Evolutionary conservation across 2,329 filamentous ascomycete genomes (phyloP).

Genomic region (Thyridium curvatum): DNA sequence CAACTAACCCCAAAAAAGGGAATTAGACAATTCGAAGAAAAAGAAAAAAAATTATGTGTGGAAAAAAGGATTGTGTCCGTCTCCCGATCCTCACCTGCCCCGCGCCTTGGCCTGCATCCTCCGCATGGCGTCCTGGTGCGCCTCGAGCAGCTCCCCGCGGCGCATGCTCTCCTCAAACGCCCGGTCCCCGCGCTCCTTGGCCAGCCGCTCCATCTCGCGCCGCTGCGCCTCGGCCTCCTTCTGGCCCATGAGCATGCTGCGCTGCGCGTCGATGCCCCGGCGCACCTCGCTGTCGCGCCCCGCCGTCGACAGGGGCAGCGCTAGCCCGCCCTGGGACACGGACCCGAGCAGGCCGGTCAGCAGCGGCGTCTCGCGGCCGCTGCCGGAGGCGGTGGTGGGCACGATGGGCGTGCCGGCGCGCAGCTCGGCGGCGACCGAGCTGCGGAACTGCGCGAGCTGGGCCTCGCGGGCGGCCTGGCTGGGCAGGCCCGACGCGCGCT

Average conservation of each 20-base stretch:
- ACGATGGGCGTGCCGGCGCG: constrained; percentile 31
- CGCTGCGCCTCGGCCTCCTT: constrained; percentile 56
- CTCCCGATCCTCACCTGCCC: constrained; percentile 13
- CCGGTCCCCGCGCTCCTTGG: constrained; percentile 52
- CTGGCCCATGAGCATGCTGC: constrained; percentile 52
- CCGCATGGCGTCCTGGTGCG: constrained; percentile 73
- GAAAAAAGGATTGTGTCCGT: no score
- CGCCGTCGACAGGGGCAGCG: constrained; percentile 10
- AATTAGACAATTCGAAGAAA: no score
- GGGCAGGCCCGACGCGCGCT: constrained; percentile 30
- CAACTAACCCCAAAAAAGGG: no score
- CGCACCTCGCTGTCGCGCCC: constrained; percentile 34
- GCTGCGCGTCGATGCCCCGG: constrained; percentile 46
- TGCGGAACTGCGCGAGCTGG: constrained; percentile 61
- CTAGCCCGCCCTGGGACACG: constrained; percentile 19
- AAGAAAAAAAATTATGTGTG: no score
- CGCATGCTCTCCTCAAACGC: constrained; percentile 72
- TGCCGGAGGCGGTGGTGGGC: constrained; percentile 10
- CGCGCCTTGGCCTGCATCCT: constrained; percentile 60
- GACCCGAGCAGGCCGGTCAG: constrained; percentile 8
- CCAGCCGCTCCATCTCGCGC: constrained; percentile 50
- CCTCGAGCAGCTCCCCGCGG: constrained; percentile 64
- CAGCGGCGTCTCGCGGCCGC: constrained; percentile 31
- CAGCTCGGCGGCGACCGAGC: constrained; percentile 58
- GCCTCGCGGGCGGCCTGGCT: constrained; percentile 43